Base-by-base conservation (phyloP, 148 eudicot genomes). In the Nepenthes gracilis region DNA sequence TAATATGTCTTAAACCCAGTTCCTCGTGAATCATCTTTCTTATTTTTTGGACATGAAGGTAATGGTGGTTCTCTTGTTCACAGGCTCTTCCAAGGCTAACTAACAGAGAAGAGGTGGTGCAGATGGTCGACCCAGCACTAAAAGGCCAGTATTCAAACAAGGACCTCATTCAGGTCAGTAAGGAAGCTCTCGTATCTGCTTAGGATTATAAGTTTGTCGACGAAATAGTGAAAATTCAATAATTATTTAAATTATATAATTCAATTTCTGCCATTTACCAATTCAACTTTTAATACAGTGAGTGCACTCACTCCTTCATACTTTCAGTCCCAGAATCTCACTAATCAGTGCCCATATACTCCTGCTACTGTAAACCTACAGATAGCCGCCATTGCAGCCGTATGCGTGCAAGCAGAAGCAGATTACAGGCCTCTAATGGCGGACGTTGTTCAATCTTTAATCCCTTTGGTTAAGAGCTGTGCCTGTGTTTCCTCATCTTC, bases 331-430 rank as follows among this genome's bases (percentile, higher is more conserved):
- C 23, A 23, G 23, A 23, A 23, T 23, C 23, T 23, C 23, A 23
- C 23, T 23, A 23, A 23, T 23, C 23, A 23, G 23, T 23, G 23
- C 23, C 23, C 23, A 2, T 56, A 5, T 54, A 10, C 1, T 7
- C 32, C 15, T 33, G 6, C 1, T 59, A 1, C 53, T 1, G 38
- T 58, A 13, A 35, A 48, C 12, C 69, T 65, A 63, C 82, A 88
- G 96, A 61, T 89, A 14, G 94, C 96, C 12, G 96, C 96, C 2
- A 89, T 89, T 55, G 96, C 94, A 32, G 96, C 96, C 36, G 83
- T 89, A 65, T 89, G 96, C 51, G 83, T 89, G 66, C 96, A 89
- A 66, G 73, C 87, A 34, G 96, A 89, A 75, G 87, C 96, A 52
- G 90, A 89, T 47, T 89, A 89, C 75, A 80, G 93, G 52, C 96